Evolutionary conservation across 164 flowering plant species (phyloP).

Genomic region (Cinnamomum chago): DNA sequence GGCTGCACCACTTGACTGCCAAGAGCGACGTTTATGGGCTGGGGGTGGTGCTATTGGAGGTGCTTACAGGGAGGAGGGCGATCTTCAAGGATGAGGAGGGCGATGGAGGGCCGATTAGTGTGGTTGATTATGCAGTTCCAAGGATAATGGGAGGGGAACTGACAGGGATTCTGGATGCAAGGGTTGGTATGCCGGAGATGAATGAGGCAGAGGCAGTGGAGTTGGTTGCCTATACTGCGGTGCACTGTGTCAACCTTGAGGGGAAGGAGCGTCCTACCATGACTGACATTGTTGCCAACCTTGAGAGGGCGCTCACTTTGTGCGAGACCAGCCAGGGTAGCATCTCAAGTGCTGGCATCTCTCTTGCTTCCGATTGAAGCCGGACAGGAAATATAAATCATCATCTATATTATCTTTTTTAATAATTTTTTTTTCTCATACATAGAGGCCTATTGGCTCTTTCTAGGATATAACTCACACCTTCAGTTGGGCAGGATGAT

Average conservation of each 20-base stretch:
- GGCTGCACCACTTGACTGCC: conserved; percentile 74
- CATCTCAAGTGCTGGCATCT: conserved; percentile 55
- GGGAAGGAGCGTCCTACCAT: conserved; percentile 91
- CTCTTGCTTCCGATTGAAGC: conserved; percentile 46
- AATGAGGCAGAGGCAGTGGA: conserved; percentile 86
- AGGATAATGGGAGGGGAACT: conserved; percentile 62
- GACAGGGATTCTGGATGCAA: conserved; percentile 49
- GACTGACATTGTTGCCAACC: conserved; percentile 80
- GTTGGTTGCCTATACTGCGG: conserved; percentile 78
- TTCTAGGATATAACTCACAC: background rate
- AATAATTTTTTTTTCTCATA: background rate
- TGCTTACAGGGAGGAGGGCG: conserved; percentile 84
- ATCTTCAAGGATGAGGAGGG: conserved; percentile 58
- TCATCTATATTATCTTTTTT: background rate
- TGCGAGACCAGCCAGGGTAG: conserved; percentile 83
- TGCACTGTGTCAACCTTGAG: conserved; percentile 85
- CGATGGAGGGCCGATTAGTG: conserved; percentile 49
- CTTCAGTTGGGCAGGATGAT: background rate
- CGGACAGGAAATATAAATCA: background rate
- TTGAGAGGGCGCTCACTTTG: conserved; percentile 69
- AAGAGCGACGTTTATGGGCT: conserved; percentile 97
- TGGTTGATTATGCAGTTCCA: conserved; percentile 83
- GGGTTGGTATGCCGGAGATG: conserved; percentile 62
- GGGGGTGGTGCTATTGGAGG: conserved; percentile 82
- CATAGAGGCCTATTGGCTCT: background rate